Evolutionary conservation across 371 early-diverging fungal species (phyloP).

Genomic region (Mortierella sp.): DNA sequence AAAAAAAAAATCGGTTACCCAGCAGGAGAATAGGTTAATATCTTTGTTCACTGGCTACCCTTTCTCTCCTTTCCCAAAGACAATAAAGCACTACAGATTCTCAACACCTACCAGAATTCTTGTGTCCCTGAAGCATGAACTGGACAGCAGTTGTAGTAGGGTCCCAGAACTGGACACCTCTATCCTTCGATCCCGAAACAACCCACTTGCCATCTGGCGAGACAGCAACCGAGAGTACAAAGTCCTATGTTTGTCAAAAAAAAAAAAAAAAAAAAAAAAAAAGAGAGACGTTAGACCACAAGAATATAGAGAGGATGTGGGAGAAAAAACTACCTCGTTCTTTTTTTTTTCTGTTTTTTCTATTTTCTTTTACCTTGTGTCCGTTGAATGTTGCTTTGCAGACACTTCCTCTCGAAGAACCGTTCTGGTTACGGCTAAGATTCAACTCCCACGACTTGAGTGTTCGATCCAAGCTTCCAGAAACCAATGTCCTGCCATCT

Average conservation of each 20-base stretch:
- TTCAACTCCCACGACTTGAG: conserved; percentile 93
- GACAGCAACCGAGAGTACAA: conserved; percentile 96
- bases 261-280: not conserved
- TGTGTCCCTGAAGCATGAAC: conserved; percentile 97
- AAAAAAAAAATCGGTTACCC: not conserved
- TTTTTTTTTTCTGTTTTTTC: not conserved
- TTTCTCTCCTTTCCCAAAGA: not conserved
- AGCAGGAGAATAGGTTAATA: not conserved
- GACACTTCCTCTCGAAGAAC: conserved; percentile 43
- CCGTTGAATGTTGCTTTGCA: conserved; percentile 70
- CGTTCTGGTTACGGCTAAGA: conserved; percentile 50
- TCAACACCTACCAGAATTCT: conserved; percentile 83
- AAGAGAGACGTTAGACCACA: not conserved
- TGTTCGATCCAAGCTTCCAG: conserved; percentile 97
- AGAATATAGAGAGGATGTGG: not conserved
- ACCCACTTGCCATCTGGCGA: conserved; percentile 94
- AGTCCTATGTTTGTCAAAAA: conserved; percentile 72
- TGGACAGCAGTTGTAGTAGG: conserved; percentile 80
- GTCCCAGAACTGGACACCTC: conserved; percentile 97
- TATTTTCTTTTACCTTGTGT: conserved; percentile 60
- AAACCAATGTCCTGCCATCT: conserved; percentile 91
- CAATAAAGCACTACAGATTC: no score
- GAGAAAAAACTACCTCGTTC: conserved; percentile 19
- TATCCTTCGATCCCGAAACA: conserved; percentile 95
- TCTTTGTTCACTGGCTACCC: conserved; percentile 5